Conservation (phyloP, 345 rosid genomes). For the Melaleuca quinquenervia region DNA sequence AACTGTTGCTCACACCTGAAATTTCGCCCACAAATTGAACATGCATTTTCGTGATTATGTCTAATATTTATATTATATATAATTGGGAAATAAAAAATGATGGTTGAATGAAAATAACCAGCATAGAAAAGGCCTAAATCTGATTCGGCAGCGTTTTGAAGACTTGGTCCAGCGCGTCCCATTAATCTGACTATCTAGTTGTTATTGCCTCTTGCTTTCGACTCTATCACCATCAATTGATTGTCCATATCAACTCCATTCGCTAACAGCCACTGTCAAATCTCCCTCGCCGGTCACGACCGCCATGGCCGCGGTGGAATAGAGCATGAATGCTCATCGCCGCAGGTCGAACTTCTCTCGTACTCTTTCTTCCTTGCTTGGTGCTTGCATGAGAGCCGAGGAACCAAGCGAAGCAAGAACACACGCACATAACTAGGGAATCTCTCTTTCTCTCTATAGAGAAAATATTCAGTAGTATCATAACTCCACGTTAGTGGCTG, state of each 20-base stretch:
- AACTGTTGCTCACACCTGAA: too few relatives aligned
- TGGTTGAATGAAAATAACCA: too few relatives aligned
- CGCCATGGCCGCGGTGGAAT: rapidly evolving
- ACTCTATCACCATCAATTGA: not conserved
- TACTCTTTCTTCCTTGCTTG: not conserved
- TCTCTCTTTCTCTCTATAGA: not conserved
- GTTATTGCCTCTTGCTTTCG: not conserved
- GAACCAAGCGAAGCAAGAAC: too few relatives aligned
- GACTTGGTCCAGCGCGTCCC: too few relatives aligned
- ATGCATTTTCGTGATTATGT: too few relatives aligned
- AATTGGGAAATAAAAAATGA: too few relatives aligned
- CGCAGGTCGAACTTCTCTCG: not conserved
- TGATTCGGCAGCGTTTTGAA: constrained; percentile 12
- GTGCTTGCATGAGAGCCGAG: too few relatives aligned
- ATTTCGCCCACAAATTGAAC: too few relatives aligned
- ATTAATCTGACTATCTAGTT: too few relatives aligned
- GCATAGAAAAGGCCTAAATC: not conserved
- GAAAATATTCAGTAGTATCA: too few relatives aligned
- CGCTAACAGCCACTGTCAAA: not conserved
- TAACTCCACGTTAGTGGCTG: too few relatives aligned
- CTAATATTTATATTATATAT: too few relatives aligned
- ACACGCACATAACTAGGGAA: not conserved
- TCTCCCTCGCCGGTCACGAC: not conserved
- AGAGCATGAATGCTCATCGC: not conserved
- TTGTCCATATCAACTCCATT: not conserved